These are phyloP conservation scores for Xeromyces bisporus DNA, from an alignment of 495 filamentous ascomycete genomes.

Conservation along the genomic window DNA sequence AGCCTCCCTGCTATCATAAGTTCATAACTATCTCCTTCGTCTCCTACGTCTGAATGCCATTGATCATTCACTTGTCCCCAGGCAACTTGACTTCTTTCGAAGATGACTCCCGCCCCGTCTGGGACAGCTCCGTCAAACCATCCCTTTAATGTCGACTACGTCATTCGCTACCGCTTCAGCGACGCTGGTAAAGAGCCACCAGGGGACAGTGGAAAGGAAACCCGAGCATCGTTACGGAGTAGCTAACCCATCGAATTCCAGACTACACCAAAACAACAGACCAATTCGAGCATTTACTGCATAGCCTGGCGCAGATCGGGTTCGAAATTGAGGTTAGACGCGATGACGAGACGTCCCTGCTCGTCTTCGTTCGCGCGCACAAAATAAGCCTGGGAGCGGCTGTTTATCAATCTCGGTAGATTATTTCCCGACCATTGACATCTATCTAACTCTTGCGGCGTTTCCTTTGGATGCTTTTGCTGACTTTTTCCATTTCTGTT, in stretches of 20 bases:
- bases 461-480: neutral
- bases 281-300: constrained; percentile 58
- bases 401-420: constrained; percentile 51
- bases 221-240: neutral
- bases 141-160: constrained; percentile 79
- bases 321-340: constrained; percentile 72
- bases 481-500: constrained; percentile 1
- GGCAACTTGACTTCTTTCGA: neutral
- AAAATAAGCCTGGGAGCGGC: constrained; percentile 26
- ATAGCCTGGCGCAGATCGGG: constrained; percentile 53
- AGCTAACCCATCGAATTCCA: constrained; percentile 19
- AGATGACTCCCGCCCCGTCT: constrained; percentile 16
- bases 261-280: constrained; percentile 50
- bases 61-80: no score
- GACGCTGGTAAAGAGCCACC: constrained; percentile 33
- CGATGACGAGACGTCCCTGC: constrained; percentile 56
- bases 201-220: constrained; percentile 1
- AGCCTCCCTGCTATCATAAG: neutral
- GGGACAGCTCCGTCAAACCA: constrained; percentile 16
- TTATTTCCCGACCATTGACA: no score
- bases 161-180: constrained; percentile 63
- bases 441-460: no score
- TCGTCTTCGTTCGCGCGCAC: constrained; percentile 65
- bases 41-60: no score
- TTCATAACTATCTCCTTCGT: no score